Base-by-base conservation (phyloP, 2,329 filamentous ascomycete species). In the Fusarium ambrosium region DNA sequence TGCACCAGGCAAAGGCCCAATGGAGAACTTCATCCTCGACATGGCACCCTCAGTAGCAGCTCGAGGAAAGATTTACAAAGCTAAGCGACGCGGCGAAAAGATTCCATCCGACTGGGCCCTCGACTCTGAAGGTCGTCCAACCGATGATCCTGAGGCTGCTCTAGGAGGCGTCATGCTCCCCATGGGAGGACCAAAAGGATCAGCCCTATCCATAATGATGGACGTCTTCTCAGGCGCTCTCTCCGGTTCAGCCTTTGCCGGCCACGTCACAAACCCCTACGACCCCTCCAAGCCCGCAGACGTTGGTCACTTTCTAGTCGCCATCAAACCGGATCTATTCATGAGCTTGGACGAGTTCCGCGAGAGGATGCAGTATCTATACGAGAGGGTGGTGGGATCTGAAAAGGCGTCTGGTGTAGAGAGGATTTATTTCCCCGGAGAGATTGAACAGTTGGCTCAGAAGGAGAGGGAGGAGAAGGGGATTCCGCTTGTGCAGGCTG, bases 121-220 rank as follows among this genome's bases (percentile, higher is more conserved):
- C 8, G 93, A 96, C 81, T 86, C 84, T 0, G 89, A 95, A 18
- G 94, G 94, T 0, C 85, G 85, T 14, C 87, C 84, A n/a, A 95
- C 93, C 0, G 89, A 93, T 66, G 93, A 97, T 76, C 93, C 94
- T 0, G 89, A 87, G 1, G 87, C 87, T 22, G 94, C 94, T 0
- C 84, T 97, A 11, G 89, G 90, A 37, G 94, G 94, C 1, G 93
- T 95, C 4, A 96, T 97, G 94, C 84, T 96, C 22, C 94, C 94
- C 0, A 95, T 97, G 92, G 94, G 94, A 3, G 94, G 94, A 0
- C 93, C 94, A 0, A 97, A 97, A 81, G 94, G 94, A 0, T 94
- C 92, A 3, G 94, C 89, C 0, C 81, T 97, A 45, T 86, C 93
- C 0, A 90, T 97, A 65, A 96, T 95, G 93, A 97, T 97, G 94